A percentile compares a stretch with the other conserved stretches of the same genome.
Conservation (phyloP, 345 rosid species). For the Pistacia atlantica region DNA sequence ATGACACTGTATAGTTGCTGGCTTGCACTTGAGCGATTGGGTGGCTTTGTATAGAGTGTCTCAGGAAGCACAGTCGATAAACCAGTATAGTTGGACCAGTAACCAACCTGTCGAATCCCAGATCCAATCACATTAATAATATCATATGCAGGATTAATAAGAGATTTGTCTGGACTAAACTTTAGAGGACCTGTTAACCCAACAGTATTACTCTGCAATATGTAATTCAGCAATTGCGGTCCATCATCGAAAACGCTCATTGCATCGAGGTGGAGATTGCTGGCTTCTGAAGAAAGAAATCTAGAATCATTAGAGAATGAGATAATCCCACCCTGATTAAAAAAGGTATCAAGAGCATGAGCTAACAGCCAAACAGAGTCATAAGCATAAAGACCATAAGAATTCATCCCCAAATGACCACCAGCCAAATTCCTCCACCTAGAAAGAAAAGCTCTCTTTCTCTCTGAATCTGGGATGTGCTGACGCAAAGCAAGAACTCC, state of each 20-base stretch:
- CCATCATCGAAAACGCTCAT: slow-evolving; percentile 72
- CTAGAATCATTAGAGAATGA: slow-evolving; percentile 79
- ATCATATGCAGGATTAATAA: slow-evolving; percentile 73
- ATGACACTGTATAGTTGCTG: slow-evolving; percentile 64
- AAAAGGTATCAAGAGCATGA: slow-evolving; percentile 67
- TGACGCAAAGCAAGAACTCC: slow-evolving; percentile 84
- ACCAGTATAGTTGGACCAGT: slow-evolving; percentile 93
- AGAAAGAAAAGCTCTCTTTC: slow-evolving; percentile 57
- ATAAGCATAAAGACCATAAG: slow-evolving; percentile 85
- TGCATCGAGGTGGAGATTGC: slow-evolving; percentile 71
- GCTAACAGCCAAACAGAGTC: slow-evolving; percentile 93
- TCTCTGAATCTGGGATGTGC: slow-evolving; percentile 68
- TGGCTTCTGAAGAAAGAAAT: slow-evolving; percentile 38
- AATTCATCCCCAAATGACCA: slow-evolving; percentile 61
- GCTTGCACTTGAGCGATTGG: slow-evolving; percentile 60
- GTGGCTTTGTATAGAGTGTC: slow-evolving; percentile 50
- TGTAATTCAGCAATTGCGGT: slow-evolving; percentile 53
- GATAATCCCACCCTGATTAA: slow-evolving; percentile 69
- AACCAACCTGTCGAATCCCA: slow-evolving; percentile 77
- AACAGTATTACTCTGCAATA: slow-evolving; percentile 55
- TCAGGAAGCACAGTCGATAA: slow-evolving; percentile 73
- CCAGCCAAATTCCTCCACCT: slow-evolving; percentile 62
- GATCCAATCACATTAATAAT: slow-evolving; percentile 82
- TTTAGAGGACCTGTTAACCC: slow-evolving; percentile 81
- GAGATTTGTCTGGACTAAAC: slow-evolving; percentile 60